Evolutionary conservation across 140 eudicot species (phyloP).

Genomic region (Ambrosia hybrid): DNA sequence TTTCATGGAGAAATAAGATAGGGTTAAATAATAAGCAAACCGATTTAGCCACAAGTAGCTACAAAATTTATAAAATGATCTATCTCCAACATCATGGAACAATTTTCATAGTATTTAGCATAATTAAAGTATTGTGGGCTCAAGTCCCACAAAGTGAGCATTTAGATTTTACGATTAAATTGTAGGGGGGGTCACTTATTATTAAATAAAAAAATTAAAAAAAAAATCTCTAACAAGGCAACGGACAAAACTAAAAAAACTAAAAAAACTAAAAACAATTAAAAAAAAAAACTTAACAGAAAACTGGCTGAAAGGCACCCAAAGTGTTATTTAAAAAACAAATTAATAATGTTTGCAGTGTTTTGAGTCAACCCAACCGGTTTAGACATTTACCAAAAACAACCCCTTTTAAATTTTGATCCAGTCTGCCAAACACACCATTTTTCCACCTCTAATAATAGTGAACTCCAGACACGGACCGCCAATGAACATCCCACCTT

Average conservation of each 20-base stretch:
- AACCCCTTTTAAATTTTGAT: background rate
- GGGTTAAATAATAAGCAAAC: background rate
- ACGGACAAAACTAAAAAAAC: background rate
- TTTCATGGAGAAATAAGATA: background rate
- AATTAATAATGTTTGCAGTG: background rate
- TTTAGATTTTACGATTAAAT: too few species aligned
- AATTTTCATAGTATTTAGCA: too few species aligned
- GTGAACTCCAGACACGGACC: background rate
- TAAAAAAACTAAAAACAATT: too few species aligned
- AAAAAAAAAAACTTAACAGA: background rate
- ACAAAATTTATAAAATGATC: background rate
- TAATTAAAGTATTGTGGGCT: too few species aligned
- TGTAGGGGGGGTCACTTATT: too few species aligned
- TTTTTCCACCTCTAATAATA: background rate
- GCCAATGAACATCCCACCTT: background rate
- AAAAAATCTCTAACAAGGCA: background rate
- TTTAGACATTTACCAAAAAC: background rate
- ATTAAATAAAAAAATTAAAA: too few species aligned
- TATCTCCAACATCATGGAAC: too few species aligned
- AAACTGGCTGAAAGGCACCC: background rate
- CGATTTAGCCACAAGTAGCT: slow-evolving; percentile 2
- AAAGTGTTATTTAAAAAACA: background rate
- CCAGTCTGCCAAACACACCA: background rate
- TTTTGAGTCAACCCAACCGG: background rate
- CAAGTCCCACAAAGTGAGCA: too few species aligned